Base-by-base conservation (phyloP, 106 monocot genomes). In the Allium sativum region DNA sequence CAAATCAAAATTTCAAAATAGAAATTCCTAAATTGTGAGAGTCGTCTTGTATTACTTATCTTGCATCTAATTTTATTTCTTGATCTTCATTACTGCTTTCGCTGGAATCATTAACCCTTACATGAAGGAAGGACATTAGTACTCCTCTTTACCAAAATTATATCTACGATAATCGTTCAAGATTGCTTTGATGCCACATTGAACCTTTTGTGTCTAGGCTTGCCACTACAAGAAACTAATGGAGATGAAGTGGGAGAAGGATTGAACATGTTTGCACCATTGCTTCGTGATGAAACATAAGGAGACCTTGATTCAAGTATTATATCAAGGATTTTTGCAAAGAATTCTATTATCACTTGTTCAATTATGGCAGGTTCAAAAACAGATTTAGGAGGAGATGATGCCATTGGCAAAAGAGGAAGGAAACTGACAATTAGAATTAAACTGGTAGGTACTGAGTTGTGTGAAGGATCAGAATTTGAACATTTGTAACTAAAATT, bases 331-430 rank as follows among this genome's bases (percentile, higher is more conserved):
- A 82, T 80, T 71, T 87, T 87, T 10, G 87, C 71, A 58, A 82
- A 83, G 62, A 87, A 82, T 64, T 83, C 87, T 6, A 82, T 87
- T 70, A 87, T 80, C 20, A 87, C 79, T 80, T 87, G 87, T 74
- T 87, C 87, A 9, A 82, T 69, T 4, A 68, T 74, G 16, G 82
- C 79, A n/a, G 76, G 73, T 48, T 82, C 82, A 2, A 76, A 68
- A 8, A 17, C 10, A 31, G 74, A 72, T 57, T 51, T 57, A 40
- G 58, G 66, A 17, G 73, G 61, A 11, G 69, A 74, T 43, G 80
- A 71, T 48, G 76, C 52, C 8, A 22, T 50, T 50, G 11, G 6
- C 31, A 31, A 31, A 31, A 31, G 5, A 31, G 31, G 31, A 31
- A 31, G 31, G 5, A 31, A 31, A 31, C 31, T 31, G 4, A 31